Evolutionary conservation across 495 filamentous ascomycete genomes (phyloP).

Genomic region (Poronia punctata): DNA sequence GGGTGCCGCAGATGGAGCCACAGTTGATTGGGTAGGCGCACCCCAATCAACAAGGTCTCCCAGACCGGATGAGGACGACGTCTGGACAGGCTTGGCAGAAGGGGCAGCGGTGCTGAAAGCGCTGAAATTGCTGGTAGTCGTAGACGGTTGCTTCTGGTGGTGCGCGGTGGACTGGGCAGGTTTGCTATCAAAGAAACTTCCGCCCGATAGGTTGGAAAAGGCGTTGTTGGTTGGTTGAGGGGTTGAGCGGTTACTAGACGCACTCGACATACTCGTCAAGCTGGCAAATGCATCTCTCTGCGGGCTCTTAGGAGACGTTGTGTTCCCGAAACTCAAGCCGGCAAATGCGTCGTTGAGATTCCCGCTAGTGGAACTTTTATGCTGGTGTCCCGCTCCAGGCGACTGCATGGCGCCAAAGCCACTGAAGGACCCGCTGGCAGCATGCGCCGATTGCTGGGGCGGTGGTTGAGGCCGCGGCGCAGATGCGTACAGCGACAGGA

Average conservation of each 20-base stretch:
- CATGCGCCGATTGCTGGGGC: slow-evolving; percentile 45
- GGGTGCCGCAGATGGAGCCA: slow-evolving; percentile 37
- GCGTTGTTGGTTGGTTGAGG: slow-evolving; percentile 48
- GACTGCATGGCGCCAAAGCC: slow-evolving; percentile 65
- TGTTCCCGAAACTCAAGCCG: slow-evolving; percentile 60
- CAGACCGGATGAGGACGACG: slow-evolving; percentile 46
- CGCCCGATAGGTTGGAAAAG: slow-evolving; percentile 52
- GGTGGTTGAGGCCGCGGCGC: slow-evolving; percentile 62
- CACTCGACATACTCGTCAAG: slow-evolving; percentile 55
- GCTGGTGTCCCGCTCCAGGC: slow-evolving; percentile 35
- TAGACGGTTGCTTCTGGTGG: slow-evolving; percentile 43
- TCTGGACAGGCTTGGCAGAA: slow-evolving; percentile 38
- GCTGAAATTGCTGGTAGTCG: slow-evolving; percentile 42
- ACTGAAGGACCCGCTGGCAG: slow-evolving; percentile 33
- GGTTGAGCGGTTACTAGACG: slow-evolving; percentile 47
- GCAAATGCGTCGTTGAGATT: slow-evolving; percentile 86
- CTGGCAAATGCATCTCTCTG: slow-evolving; percentile 66
- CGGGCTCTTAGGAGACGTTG: slow-evolving; percentile 46
- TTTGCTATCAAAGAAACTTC: slow-evolving; percentile 76
- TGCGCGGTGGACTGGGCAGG: slow-evolving; percentile 46
- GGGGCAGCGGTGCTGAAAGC: slow-evolving; percentile 47
- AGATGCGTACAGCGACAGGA: slow-evolving; percentile 88
- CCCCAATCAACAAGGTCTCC: slow-evolving; percentile 81
- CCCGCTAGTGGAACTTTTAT: slow-evolving; percentile 49
- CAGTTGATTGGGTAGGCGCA: slow-evolving; percentile 43